Evolutionary conservation across 2,329 filamentous ascomycete species (phyloP).

Genomic region (Verticillium zaregamsianum): DNA sequence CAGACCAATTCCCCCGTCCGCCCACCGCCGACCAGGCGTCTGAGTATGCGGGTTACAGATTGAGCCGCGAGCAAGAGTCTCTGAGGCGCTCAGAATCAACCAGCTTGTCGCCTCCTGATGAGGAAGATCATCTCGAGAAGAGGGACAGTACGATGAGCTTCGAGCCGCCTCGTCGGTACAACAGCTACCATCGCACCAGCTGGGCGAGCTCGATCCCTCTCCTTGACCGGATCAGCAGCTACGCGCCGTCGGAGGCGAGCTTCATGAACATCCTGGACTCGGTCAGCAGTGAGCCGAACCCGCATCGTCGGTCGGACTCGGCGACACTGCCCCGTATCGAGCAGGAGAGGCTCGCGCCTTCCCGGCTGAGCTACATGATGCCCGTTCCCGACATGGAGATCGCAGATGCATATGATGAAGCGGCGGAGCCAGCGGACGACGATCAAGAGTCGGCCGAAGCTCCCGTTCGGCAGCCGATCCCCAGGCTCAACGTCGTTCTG

Average conservation of each 20-base stretch:
- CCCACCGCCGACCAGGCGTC: conserved; percentile 1
- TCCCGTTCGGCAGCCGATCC: conserved; percentile 3
- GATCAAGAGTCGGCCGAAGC: conserved; percentile 5
- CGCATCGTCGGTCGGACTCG: conserved; percentile 7
- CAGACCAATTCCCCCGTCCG: neutral
- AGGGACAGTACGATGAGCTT: conserved; percentile 9
- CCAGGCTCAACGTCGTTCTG: conserved; percentile 32
- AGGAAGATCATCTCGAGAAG: neutral
- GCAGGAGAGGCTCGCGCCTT: conserved; percentile 7
- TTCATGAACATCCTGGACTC: conserved; percentile 1
- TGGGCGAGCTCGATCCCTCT: conserved; percentile 14
- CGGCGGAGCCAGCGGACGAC: conserved; percentile 6
- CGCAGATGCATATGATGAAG: neutral
- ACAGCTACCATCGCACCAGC: conserved; percentile 10
- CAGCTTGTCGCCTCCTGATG: neutral
- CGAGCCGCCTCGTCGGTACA: conserved; percentile 9
- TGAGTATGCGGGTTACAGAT: neutral
- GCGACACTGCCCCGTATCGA: conserved; percentile 11
- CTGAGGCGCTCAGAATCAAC: neutral
- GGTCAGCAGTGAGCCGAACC: neutral
- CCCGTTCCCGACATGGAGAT: neutral
- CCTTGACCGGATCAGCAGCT: conserved; percentile 13
- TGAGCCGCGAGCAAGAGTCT: neutral
- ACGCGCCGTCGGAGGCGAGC: conserved; percentile 8
- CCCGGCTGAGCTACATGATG: conserved; percentile 4